Evolutionary conservation across 495 filamentous ascomycete species (phyloP).

Genomic region (Terfezia claveryi): DNA sequence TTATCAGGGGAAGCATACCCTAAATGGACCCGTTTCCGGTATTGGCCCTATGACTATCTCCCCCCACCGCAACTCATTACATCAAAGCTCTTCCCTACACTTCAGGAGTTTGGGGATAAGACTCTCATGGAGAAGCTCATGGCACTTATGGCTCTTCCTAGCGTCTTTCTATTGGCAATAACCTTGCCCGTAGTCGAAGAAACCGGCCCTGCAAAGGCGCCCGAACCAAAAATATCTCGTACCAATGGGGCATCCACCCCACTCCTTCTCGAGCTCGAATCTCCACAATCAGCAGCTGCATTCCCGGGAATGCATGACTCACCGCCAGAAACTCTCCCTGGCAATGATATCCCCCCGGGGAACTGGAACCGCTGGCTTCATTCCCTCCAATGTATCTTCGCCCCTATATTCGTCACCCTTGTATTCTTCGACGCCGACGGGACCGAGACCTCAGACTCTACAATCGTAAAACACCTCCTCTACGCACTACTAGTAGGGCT

Average conservation of each 20-base stretch:
- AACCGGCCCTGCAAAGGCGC: background rate
- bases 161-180: slow-evolving; percentile 71
- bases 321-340: too few species aligned
- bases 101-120: slow-evolving; percentile 60
- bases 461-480: slow-evolving; percentile 29
- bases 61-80: slow-evolving; percentile 47
- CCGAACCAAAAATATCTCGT: slow-evolving; percentile 1
- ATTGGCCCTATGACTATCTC: slow-evolving; percentile 58
- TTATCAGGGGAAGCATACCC: slow-evolving; percentile 5
- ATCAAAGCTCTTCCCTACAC: slow-evolving; percentile 68
- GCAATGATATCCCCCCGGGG: slow-evolving; percentile 11
- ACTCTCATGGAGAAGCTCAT: slow-evolving; percentile 51
- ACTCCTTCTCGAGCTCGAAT: background rate
- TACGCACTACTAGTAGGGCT: slow-evolving; percentile 53
- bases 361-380: slow-evolving; percentile 87
- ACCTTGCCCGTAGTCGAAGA: slow-evolving; percentile 78
- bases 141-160: slow-evolving; percentile 61
- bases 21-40: slow-evolving; percentile 24
- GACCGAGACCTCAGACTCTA: background rate
- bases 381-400: slow-evolving; percentile 62
- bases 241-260: background rate
- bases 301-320: too few species aligned
- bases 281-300: background rate
- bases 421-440: slow-evolving; percentile 29
- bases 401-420: slow-evolving; percentile 60